Conservation (phyloP, 2,329 filamentous ascomycete genomes). For the Diaporthe citriasiana region DNA sequence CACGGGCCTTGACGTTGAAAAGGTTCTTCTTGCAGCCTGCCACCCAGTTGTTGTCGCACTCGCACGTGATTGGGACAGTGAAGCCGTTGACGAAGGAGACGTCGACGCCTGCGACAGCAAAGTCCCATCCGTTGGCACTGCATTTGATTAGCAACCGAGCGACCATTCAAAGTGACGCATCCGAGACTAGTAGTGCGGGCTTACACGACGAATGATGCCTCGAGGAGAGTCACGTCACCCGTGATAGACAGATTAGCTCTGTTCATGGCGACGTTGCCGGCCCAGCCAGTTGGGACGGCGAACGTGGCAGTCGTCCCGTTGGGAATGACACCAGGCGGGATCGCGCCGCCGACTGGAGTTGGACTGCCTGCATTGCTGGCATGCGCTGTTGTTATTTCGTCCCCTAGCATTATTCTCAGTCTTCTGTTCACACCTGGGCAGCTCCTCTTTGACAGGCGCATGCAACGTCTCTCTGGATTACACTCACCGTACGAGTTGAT, state of each 20-base stretch:
- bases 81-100: slow-evolving; percentile 47
- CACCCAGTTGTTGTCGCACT: slow-evolving; percentile 39
- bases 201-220: slow-evolving; percentile 42
- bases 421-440: not conserved
- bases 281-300: slow-evolving; percentile 45
- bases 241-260: slow-evolving; percentile 30
- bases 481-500: slow-evolving; percentile 16
- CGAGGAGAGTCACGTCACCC: slow-evolving; percentile 41
- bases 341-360: slow-evolving; percentile 35
- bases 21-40: slow-evolving; percentile 47
- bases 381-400: slow-evolving; percentile 43
- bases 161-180: no score
- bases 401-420: not conserved
- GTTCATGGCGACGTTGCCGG: slow-evolving; percentile 45
- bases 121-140: not conserved
- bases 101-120: slow-evolving; percentile 43
- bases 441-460: not conserved
- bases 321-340: slow-evolving; percentile 41
- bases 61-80: slow-evolving; percentile 45
- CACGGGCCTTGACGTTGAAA: slow-evolving; percentile 41
- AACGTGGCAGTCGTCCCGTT: slow-evolving; percentile 35
- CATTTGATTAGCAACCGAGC: not conserved
- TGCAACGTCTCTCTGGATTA: not conserved
- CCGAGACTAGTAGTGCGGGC: no score
- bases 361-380: slow-evolving; percentile 38